Conservation (phyloP, 1,284 basidiomycete species). For the Cutaneotrichosporon cavernicola region DNA sequence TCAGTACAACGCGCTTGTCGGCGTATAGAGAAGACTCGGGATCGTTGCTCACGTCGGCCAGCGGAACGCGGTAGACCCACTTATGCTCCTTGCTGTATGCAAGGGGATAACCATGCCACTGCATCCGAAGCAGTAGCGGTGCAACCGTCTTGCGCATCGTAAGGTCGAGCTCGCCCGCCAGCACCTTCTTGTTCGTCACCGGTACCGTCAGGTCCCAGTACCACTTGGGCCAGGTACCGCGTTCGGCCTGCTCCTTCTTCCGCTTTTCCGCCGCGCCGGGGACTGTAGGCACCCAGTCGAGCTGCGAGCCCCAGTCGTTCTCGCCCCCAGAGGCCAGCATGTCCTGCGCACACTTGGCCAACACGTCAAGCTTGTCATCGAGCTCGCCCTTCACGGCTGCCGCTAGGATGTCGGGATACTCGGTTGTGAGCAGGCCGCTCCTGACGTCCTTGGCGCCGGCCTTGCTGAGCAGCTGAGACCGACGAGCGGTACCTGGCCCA, state of each 20-base stretch:
- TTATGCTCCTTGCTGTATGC: constrained; percentile 84
- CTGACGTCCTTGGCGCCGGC: constrained; percentile 26
- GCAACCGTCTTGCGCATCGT: constrained; percentile 81
- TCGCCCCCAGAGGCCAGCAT: not conserved
- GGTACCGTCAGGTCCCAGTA: constrained; percentile 78
- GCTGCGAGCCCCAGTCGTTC: constrained; percentile 19
- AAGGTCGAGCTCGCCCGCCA: constrained; percentile 66
- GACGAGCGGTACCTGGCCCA: not conserved
- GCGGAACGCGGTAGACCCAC: constrained; percentile 81
- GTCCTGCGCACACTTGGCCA: constrained; percentile 28
- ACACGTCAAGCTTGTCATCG: constrained; percentile 15
- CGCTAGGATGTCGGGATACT: constrained; percentile 29
- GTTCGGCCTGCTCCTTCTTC: constrained; percentile 6
- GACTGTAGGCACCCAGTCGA: constrained; percentile 15
- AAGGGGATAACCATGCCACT: constrained; percentile 84
- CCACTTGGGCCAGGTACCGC: constrained; percentile 76
- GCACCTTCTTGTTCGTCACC: constrained; percentile 32
- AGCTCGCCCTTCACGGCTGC: constrained; percentile 14
- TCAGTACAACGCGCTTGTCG: constrained; percentile 27
- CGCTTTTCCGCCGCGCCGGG: not conserved
- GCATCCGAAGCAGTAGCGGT: constrained; percentile 79
- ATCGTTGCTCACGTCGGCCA: constrained; percentile 58
- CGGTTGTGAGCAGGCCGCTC: constrained; percentile 31
- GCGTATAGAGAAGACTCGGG: constrained; percentile 57
- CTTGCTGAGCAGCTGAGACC: constrained; percentile 17